phyloP scores from a whole-genome alignment of 2,329 filamentous ascomycete genomes.

The Paecilomyces dactylethromorphus region DNA sequence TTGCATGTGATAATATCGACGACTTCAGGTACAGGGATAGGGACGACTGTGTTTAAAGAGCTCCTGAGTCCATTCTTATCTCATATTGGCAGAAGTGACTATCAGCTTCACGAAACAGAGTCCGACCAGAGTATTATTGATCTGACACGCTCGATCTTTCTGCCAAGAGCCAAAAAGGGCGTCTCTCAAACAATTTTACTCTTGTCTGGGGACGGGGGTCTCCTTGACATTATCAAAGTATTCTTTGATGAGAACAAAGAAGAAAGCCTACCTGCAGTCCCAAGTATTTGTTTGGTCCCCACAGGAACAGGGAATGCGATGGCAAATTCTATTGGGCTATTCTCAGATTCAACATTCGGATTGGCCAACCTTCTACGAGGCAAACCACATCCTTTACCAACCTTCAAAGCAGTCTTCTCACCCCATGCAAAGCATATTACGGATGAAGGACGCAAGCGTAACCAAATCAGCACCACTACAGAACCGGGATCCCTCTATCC shows the following conservation, averaged over 20 bases:
- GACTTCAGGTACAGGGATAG: constrained; percentile 56
- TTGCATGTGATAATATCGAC: constrained; percentile 63
- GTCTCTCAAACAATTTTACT: constrained; percentile 61
- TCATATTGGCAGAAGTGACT: constrained; percentile 40
- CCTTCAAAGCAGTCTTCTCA: constrained; percentile 58
- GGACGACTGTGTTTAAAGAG: constrained; percentile 49
- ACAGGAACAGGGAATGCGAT: constrained; percentile 46
- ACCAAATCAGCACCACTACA: constrained; percentile 11
- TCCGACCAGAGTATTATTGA: constrained; percentile 58
- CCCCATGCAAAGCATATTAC: constrained; percentile 44
- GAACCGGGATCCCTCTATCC: constrained; percentile 22
- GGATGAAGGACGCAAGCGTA: constrained; percentile 40
- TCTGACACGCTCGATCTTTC: constrained; percentile 49
- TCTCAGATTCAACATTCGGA: constrained; percentile 28
- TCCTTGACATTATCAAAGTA: constrained; percentile 75
- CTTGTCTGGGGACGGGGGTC: constrained; percentile 79
- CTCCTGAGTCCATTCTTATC: constrained; percentile 53
- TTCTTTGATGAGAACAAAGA: constrained; percentile 29
- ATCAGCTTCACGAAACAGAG: constrained; percentile 56
- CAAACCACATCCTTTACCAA: constrained; percentile 48
- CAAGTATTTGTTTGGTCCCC: constrained; percentile 51
- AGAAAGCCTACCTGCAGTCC: constrained; percentile 35
- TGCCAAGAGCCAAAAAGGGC: constrained; percentile 43
- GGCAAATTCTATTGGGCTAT: constrained; percentile 32
- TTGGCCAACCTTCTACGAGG: constrained; percentile 58